These are phyloP conservation scores for Silybum marianum DNA, from an alignment of 129 eudicot species.

Conservation along the genomic window DNA sequence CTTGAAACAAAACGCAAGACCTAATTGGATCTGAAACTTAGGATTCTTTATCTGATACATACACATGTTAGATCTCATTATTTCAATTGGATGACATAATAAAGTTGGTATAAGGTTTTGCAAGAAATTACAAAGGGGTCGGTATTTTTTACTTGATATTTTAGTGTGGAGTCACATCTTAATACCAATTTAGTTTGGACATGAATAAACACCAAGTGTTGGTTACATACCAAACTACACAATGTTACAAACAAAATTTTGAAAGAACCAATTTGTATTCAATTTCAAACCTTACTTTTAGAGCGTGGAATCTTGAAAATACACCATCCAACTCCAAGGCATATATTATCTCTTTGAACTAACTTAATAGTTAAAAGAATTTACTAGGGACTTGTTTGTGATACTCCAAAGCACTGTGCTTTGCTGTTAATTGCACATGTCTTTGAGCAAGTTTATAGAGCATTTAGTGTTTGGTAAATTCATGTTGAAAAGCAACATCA, in stretches of 20 bases:
- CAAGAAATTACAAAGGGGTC: neutral
- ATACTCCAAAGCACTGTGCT: neutral
- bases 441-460: neutral
- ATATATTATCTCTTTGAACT: neutral
- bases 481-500: slow-evolving; percentile 7
- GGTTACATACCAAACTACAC: neutral
- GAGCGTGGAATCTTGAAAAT: neutral
- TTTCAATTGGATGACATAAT: neutral
- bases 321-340: neutral
- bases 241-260: neutral
- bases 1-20: neutral
- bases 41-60: neutral
- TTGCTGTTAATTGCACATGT: neutral
- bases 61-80: neutral
- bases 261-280: neutral
- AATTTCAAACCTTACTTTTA: neutral
- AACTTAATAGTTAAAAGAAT: neutral
- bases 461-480: neutral
- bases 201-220: neutral
- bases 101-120: slow-evolving; percentile 2
- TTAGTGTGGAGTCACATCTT: neutral
- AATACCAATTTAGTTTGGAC: neutral
- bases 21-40: neutral
- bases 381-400: neutral
- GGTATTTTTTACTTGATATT: neutral